Conservation (phyloP, 805 yeast species). For the Brettanomyces bruxellensis region DNA sequence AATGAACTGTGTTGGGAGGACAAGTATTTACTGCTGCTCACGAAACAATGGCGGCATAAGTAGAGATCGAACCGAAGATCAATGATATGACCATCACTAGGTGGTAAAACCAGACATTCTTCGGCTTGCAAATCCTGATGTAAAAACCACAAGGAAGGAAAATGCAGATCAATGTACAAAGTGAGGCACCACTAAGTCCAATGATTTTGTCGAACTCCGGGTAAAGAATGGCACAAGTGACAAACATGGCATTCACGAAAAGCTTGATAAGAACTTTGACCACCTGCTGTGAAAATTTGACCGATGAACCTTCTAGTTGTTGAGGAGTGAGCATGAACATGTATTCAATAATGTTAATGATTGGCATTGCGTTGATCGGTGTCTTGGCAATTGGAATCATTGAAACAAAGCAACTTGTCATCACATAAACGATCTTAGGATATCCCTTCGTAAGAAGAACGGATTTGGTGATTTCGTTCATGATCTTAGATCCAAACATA, state of each 20-base stretch:
- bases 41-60: constrained; percentile 39
- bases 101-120: constrained; percentile 32
- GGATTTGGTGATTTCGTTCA: constrained; percentile 73
- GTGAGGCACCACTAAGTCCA: constrained; percentile 76
- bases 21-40: background rate
- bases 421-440: constrained; percentile 48
- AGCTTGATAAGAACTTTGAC: constrained; percentile 27
- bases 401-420: constrained; percentile 62
- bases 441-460: constrained; percentile 58
- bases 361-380: constrained; percentile 80
- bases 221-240: constrained; percentile 56
- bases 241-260: constrained; percentile 53
- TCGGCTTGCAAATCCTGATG: constrained; percentile 45
- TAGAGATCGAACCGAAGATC: constrained; percentile 48
- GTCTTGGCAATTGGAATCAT: constrained; percentile 79
- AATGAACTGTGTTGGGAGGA: too few relatives aligned
- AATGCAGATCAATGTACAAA: constrained; percentile 73
- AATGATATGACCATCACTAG: constrained; percentile 38
- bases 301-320: constrained; percentile 11
- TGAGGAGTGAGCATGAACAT: constrained; percentile 23
- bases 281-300: constrained; percentile 7
- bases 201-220: constrained; percentile 82
- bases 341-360: constrained; percentile 65
- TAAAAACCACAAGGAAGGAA: constrained; percentile 76
- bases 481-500: constrained; percentile 67